Conservation (phyloP, 2,329 filamentous ascomycete species). For the Rutstroemia sp. region DNA sequence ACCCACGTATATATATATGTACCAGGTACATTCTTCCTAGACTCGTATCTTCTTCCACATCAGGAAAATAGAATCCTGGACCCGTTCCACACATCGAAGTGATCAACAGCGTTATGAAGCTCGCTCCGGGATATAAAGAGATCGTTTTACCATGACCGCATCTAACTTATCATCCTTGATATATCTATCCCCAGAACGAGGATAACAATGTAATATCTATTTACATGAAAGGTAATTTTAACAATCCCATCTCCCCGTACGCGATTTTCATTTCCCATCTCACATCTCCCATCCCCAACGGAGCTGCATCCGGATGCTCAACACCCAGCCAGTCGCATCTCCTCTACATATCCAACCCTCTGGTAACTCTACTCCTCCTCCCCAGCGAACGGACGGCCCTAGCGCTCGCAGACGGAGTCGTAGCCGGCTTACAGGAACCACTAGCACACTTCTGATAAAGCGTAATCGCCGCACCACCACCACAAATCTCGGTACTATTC, state of each 20-base stretch:
- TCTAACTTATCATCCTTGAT: too few relatives aligned
- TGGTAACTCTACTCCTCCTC: neutral
- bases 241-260: neutral
- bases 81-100: neutral
- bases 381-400: neutral
- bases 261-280: neutral
- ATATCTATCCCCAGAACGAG: too few relatives aligned
- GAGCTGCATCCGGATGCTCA: neutral
- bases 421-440: neutral
- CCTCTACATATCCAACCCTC: neutral
- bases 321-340: neutral
- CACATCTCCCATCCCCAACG: neutral
- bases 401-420: neutral
- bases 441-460: constrained; percentile 6
- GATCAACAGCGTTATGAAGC: neutral
- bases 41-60: neutral
- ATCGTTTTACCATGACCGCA: too few relatives aligned
- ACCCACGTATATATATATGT: neutral
- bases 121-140: too few relatives aligned
- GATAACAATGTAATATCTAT: neutral
- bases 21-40: neutral
- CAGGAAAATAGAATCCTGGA: neutral
- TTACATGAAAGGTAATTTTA: neutral
- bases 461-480: constrained; percentile 3
- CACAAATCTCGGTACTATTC: constrained; percentile 3